phyloP scores from a whole-genome alignment of 108 stramenopile genomes.

The Nannochloropsis gaditana region DNA sequence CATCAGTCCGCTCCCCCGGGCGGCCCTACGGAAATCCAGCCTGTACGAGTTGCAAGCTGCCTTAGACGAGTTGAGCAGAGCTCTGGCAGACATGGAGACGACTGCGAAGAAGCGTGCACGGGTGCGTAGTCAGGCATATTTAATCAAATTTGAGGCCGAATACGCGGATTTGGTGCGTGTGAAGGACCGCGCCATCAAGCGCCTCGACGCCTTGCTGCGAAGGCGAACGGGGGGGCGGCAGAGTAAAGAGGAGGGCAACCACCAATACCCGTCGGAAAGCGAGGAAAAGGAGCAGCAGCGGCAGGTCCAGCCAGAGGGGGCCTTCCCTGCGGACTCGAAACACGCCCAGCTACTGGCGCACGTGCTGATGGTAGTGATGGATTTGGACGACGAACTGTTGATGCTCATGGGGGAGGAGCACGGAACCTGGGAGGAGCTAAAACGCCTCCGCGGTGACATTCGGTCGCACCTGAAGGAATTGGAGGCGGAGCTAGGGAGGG shows the following conservation, averaged over 20 bases:
- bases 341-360: not conserved
- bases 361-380: not conserved
- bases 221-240: not conserved
- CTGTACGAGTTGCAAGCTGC: constrained; percentile 6
- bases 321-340: not conserved
- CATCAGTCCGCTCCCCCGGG: not conserved
- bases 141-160: not conserved
- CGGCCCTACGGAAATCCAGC: not conserved
- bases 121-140: constrained; percentile 15
- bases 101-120: not conserved
- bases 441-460: not conserved
- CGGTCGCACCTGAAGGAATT: not conserved
- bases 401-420: constrained; percentile 15
- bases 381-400: not conserved
- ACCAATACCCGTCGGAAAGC: not conserved
- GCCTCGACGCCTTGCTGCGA: not conserved
- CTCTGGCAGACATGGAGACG: constrained; percentile 19
- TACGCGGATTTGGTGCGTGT: not conserved
- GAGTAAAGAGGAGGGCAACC: not conserved
- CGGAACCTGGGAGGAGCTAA: not conserved
- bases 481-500: not conserved
- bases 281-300: not conserved
- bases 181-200: not conserved
- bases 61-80: not conserved
- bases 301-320: not conserved